phyloP scores from a whole-genome alignment of 2,329 filamentous ascomycete genomes.

The Paracoccidioides brasiliensis region DNA sequence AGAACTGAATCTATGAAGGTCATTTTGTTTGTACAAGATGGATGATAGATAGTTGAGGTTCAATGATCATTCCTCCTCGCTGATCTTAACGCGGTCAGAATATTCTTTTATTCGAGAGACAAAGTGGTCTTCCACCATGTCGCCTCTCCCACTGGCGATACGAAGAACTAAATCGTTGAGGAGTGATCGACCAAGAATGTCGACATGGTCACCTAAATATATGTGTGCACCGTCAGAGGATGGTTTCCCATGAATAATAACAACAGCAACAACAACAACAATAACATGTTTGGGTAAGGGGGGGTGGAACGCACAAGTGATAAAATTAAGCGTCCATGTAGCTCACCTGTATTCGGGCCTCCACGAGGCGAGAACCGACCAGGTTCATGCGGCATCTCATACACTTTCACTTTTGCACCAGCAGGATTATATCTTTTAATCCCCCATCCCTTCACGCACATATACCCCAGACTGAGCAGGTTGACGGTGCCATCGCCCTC shows the following conservation, averaged over 20 bases:
- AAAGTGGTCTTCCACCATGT: conserved; percentile 63
- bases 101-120: conserved; percentile 74
- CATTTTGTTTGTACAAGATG: not conserved
- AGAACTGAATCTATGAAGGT: not conserved
- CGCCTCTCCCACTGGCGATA: conserved; percentile 73
- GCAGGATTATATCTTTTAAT: conserved; percentile 90
- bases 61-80: conserved; percentile 41
- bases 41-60: not conserved
- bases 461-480: conserved; percentile 81
- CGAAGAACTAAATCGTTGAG: conserved; percentile 82
- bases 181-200: conserved; percentile 78
- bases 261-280: not conserved
- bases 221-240: not conserved
- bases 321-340: not conserved
- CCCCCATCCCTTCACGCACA: conserved; percentile 92
- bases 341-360: conserved; percentile 48
- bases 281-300: not conserved
- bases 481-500: conserved; percentile 96
- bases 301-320: not conserved
- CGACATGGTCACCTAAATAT: conserved; percentile 73
- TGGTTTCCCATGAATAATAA: not conserved
- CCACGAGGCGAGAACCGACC: conserved; percentile 77
- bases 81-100: conserved; percentile 69
- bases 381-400: conserved; percentile 94
- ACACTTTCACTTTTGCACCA: conserved; percentile 64